Evolutionary conservation across 2,329 filamentous ascomycete species (phyloP), one percentile per base, ranked within the genome.

Genomic region (Didymellaceae sp.): DNA sequence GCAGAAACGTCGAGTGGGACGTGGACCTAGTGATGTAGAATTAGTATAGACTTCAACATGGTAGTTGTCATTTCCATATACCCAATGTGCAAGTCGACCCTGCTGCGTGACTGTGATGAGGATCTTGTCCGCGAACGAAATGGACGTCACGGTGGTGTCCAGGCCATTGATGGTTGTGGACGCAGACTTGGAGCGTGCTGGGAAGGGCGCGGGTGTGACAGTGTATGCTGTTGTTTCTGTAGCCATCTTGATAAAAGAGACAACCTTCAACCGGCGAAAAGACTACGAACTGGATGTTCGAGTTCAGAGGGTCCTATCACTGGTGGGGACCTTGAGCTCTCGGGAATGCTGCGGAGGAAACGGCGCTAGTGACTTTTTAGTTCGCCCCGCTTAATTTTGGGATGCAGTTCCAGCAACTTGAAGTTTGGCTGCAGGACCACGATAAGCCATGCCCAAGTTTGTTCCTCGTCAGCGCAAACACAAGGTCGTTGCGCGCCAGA

Each of bases 61-160:
- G 24, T 35, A 33, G 7, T n/a, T 8, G 22, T 3, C 22, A n/a
- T n/a, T n/a, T n/a, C 4, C 14, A 70, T 77, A 45, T 79, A 97
- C 91, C 94, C 94, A 99, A 80, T 97, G 94, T 16, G 90, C 89
- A 37, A 97, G 77, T 52, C 87, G 84, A 6, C 92, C 93, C 54
- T 87, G 84, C 75, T 97, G 94, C 0, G 89, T 90, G 52, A 97
- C 82, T 1, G 91, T 97, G 56, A 99, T 78, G 63, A 99, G 77
- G 63, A 99, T 91, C 74, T 91, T 96, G 81, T 97, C 94, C 7
- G 86, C 82, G 74, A 97, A 97, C 63, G 81, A 84, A 45, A 91
- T 79, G 9, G 82, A 81, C 30, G 85, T 86, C 25, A 90, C 86
- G 58, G 91, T 85, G 1, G 94, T 97, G 26, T 80, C 73, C 17